Evolutionary conservation across 495 filamentous ascomycete species (phyloP).

Genomic region (Cercophora samala): DNA sequence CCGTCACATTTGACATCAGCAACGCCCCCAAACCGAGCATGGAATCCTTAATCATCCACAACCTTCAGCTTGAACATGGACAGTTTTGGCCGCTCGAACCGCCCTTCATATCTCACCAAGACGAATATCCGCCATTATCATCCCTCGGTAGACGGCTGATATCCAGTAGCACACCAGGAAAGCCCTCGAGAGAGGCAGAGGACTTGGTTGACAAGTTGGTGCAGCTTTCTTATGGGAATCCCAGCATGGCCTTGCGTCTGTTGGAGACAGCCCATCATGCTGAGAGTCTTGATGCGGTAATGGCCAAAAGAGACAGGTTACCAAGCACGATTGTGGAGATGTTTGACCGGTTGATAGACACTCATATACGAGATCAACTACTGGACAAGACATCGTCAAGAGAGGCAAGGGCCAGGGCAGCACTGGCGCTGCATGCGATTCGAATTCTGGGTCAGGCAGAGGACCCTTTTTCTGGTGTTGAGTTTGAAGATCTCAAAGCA

Average conservation of each 20-base stretch:
- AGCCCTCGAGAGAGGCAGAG: background rate
- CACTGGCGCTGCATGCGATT: background rate
- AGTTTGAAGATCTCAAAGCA: background rate
- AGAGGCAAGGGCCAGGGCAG: background rate
- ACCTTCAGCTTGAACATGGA: slow-evolving; percentile 7
- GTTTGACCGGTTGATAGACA: background rate
- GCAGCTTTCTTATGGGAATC: background rate
- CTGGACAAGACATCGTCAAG: background rate
- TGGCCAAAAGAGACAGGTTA: background rate
- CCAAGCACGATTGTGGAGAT: background rate
- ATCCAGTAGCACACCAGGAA: background rate
- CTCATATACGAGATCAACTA: too few species aligned
- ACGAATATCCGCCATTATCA: slow-evolving; percentile 1
- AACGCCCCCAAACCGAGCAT: background rate
- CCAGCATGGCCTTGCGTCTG: background rate
- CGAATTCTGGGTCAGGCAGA: background rate
- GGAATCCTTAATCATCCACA: slow-evolving; percentile 1
- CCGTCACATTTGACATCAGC: background rate
- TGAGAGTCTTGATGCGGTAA: background rate
- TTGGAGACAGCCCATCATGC: background rate
- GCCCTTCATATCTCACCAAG: background rate
- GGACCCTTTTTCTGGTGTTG: background rate
- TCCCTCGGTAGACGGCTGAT: background rate
- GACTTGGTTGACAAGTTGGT: background rate
- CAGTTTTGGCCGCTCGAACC: background rate